Evolutionary conservation across 2,329 filamentous ascomycete species (phyloP), one percentile per base, ranked within the genome.

Genomic region (Apiospora phragmitis): DNA sequence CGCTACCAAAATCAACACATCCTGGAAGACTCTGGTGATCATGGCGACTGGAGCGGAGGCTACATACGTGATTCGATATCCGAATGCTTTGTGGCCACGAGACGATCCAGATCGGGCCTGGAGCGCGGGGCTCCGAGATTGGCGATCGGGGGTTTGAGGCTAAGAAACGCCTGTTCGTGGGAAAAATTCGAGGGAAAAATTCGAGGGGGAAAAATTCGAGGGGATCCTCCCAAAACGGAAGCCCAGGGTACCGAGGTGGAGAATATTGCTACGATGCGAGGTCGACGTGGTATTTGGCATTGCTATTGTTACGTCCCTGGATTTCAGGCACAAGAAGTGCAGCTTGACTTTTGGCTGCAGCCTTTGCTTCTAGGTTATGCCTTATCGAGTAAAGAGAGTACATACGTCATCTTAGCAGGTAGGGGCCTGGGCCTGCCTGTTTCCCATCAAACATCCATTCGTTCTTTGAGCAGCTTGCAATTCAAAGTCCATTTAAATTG

Each of bases 121-220:
- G 55, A 62, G 21, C 55, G 55, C 55, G 21, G 55, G 55, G 55
- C 21, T 62, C 55, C 55, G 55, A 62, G 55, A 62, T 62, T 55
- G 55, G 55, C 55, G 32, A 62, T 38, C 32, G 29, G 55, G 55
- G 55, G 9, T 62, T n/a, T 2, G 18, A 11, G 55, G 21, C 16
- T 9, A 55, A 62, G 32, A 38, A 38, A 62, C 55, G 55, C 55
- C 55, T 62, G 55, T 62, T 62, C 55, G 55, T 62, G 55, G 55
- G 55, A 62, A 62, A 62, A 62, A 55, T 55, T 14, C 14, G 49
- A 29, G 26, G 12, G 24, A 26, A 55, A n/a, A n/a, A n/a, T n/a
- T n/a, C n/a, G n/a, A n/a, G n/a, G n/a, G 55, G 55, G 55, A 62
- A 62, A 62, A 62, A 55, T 55, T 14, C 14, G 49, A 29, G 26